Conservation (phyloP, 305 asterid genomes). For the Fraxinus nigra region DNA sequence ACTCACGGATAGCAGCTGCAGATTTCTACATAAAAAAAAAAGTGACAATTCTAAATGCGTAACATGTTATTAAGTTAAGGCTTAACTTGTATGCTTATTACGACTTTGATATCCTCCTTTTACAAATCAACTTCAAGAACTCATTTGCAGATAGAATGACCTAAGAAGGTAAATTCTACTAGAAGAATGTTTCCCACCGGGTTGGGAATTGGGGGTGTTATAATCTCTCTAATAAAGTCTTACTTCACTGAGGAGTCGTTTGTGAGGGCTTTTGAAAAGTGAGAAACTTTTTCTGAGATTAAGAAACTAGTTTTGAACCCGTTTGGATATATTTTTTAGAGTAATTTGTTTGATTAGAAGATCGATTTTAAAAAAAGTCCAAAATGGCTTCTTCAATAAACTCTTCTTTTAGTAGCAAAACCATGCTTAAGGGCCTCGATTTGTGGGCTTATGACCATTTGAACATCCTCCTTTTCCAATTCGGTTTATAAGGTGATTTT, state of each 20-base stretch:
- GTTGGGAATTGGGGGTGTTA: not conserved
- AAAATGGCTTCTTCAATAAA: not conserved
- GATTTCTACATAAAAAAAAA: too few relatives aligned
- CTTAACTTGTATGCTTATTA: not conserved
- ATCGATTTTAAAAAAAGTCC: not conserved
- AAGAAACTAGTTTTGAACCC: not conserved
- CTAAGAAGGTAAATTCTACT: not conserved
- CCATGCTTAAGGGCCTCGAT: not conserved
- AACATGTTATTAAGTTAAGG: not conserved
- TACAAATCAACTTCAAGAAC: too few relatives aligned
- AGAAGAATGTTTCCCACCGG: not conserved
- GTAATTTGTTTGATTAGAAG: not conserved
- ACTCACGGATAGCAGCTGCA: too few relatives aligned
- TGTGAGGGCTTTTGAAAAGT: not conserved
- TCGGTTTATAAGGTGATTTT: not conserved
- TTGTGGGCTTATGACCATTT: not conserved
- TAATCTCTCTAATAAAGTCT: not conserved
- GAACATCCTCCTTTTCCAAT: not conserved
- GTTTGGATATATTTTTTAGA: not conserved
- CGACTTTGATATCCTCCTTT: too few relatives aligned
- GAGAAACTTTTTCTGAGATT: not conserved
- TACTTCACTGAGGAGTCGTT: not conserved
- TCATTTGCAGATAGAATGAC: not conserved
- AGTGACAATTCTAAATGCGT: not conserved
- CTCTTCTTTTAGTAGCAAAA: not conserved